Evolutionary conservation across 371 early-diverging fungal species (phyloP).

Genomic region (Mortierella sp.): DNA sequence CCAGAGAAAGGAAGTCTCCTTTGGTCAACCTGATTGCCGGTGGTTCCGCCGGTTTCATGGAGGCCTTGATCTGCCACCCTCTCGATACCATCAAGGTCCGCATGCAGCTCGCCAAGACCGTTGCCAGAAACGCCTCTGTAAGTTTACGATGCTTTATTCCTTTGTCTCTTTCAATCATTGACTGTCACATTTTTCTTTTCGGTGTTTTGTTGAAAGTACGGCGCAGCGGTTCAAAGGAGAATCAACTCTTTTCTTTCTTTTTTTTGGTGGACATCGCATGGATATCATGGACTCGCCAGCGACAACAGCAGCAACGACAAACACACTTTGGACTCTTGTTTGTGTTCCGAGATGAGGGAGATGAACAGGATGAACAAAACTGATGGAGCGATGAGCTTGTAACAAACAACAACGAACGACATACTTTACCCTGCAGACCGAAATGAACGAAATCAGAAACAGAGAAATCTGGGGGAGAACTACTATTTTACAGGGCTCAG

Average conservation of each 20-base stretch:
- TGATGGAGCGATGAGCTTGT: background rate
- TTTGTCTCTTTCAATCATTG: background rate
- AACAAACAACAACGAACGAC: background rate
- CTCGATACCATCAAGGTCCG: slow-evolving; percentile 98
- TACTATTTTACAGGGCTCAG: background rate
- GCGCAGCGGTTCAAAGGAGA: background rate
- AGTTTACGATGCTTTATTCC: slow-evolving; percentile 11
- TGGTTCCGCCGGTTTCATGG: slow-evolving; percentile 95
- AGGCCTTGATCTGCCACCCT: slow-evolving; percentile 96
- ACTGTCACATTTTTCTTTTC: slow-evolving; percentile 8
- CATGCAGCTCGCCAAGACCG: slow-evolving; percentile 85
- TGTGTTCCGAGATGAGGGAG: background rate
- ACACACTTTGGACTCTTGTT: background rate
- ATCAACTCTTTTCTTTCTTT: background rate
- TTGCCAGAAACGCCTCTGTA: slow-evolving; percentile 45
- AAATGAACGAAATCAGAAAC: background rate
- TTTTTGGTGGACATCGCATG: background rate
- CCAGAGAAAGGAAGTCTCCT: slow-evolving; percentile 60
- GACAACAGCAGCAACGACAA: background rate
- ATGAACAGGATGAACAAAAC: background rate
- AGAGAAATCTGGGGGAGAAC: background rate
- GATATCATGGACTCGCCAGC: background rate
- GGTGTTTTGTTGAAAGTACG: background rate
- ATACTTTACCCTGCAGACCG: background rate
- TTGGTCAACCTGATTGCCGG: slow-evolving; percentile 89